Conservation (phyloP, 2,329 filamentous ascomycete species). For the Furcasterigmium furcatum region DNA sequence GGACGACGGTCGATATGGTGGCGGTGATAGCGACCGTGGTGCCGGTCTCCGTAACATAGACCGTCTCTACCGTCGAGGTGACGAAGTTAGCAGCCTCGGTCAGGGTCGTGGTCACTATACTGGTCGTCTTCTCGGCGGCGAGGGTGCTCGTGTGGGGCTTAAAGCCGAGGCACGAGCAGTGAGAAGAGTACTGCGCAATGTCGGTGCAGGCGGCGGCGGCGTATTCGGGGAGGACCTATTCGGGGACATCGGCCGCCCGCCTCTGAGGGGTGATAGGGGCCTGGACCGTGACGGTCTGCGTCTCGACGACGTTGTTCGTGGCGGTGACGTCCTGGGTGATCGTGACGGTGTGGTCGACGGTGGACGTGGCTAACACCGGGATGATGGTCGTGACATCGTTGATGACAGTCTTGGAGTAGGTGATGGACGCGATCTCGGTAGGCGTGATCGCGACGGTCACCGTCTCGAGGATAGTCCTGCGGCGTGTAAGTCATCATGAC, state of each 20-base stretch:
- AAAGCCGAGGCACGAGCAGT: slow-evolving; percentile 14
- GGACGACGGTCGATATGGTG: slow-evolving; percentile 3
- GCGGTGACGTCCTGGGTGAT: background rate
- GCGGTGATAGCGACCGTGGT: slow-evolving; percentile 3
- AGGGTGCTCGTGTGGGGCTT: slow-evolving; percentile 7
- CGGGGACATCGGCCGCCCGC: slow-evolving; percentile 1
- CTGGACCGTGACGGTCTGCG: slow-evolving; percentile 2
- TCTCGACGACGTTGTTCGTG: slow-evolving; percentile 1
- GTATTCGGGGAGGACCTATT: slow-evolving; percentile 11
- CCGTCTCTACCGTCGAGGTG: slow-evolving; percentile 3
- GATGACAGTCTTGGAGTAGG: slow-evolving; percentile 2
- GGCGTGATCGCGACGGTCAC: slow-evolving; percentile 2
- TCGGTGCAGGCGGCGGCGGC: slow-evolving; percentile 11
- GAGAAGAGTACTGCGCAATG: slow-evolving; percentile 11
- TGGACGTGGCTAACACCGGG: background rate
- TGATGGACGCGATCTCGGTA: slow-evolving; percentile 1
- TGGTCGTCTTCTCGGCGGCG: slow-evolving; percentile 3
- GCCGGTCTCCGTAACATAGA: slow-evolving; percentile 2
- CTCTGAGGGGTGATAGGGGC: background rate
- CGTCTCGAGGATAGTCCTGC: slow-evolving; percentile 3
- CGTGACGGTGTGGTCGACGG: slow-evolving; percentile 4
- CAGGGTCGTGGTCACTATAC: slow-evolving; percentile 3
- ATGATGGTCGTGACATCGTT: slow-evolving; percentile 6
- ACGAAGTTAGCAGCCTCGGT: slow-evolving; percentile 1
- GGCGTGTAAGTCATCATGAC: too few species aligned